A percentile compares a stretch with the other conserved stretches of the same genome.
Conservation (phyloP, 257 asterid genomes). For the Jaltomata sinuosa region DNA sequence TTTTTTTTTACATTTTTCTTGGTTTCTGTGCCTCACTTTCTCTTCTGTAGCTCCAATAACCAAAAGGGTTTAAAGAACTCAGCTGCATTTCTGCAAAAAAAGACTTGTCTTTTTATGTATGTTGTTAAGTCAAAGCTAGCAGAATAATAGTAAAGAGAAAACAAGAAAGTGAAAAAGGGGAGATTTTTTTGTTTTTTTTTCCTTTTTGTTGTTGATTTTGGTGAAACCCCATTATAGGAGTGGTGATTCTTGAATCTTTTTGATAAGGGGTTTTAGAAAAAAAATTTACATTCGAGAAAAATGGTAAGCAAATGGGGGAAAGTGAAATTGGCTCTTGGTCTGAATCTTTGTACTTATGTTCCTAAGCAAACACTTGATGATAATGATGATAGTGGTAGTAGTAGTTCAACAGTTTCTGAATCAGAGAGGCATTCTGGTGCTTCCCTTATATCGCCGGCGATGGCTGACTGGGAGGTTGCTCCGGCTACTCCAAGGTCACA, state of each 20-base stretch:
- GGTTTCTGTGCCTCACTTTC: neutral
- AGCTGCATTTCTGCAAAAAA: neutral
- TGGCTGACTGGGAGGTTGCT: constrained; percentile 44
- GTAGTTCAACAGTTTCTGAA: constrained; percentile 7
- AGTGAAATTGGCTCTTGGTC: constrained; percentile 72
- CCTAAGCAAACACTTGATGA: constrained; percentile 39
- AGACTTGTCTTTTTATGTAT: neutral
- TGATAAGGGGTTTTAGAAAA: constrained; percentile 6
- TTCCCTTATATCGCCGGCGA: constrained; percentile 50
- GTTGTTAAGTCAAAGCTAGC: constrained; percentile 2
- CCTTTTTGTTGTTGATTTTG: neutral
- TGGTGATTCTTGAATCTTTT: constrained; percentile 10
- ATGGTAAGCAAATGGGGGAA: constrained; percentile 97
- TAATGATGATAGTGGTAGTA: constrained; percentile 18
- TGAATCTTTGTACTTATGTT: constrained; percentile 60
- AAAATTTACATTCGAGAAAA: too few species aligned
- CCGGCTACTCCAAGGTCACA: constrained; percentile 50
- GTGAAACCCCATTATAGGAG: neutral
- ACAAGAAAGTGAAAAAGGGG: neutral
- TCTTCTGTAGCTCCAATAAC: neutral
- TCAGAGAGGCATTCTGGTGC: constrained; percentile 41
- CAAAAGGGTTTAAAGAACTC: neutral
- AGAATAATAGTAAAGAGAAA: neutral
- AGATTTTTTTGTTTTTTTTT: neutral
- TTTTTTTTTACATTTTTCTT: neutral